A percentile compares a stretch with the other conserved stretches of the same genome.
phyloP scores from a whole-genome alignment of 2,329 filamentous ascomycete species.

The Botrytis cinerea region DNA sequence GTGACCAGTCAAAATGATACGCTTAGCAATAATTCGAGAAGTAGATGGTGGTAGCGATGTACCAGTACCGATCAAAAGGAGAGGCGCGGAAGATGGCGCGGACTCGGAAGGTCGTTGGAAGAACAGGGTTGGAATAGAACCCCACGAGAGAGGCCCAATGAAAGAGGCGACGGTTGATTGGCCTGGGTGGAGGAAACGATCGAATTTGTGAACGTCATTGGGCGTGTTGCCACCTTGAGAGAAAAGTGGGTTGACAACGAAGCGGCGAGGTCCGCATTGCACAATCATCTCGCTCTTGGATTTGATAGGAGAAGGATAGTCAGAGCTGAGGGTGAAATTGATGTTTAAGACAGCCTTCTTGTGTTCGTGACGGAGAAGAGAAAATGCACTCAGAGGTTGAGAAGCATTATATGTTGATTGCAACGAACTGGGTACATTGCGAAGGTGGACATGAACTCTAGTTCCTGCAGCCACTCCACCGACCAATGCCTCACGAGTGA shows the following conservation, averaged over 20 bases:
- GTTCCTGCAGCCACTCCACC: conserved; percentile 85
- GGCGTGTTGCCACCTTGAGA: conserved; percentile 86
- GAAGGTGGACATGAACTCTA: conserved; percentile 77
- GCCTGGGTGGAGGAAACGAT: conserved; percentile 87
- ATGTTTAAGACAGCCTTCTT: conserved; percentile 90
- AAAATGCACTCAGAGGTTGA: conserved; percentile 74
- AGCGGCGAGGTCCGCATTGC: conserved; percentile 84
- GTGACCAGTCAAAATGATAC: conserved; percentile 90
- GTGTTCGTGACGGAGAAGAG: conserved; percentile 89
- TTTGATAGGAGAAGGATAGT: conserved; percentile 75
- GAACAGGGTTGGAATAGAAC: conserved; percentile 84
- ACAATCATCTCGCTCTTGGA: conserved; percentile 90
- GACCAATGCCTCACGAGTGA: conserved; percentile 79
- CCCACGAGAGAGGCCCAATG: conserved; percentile 89
- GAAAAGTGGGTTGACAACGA: conserved; percentile 87
- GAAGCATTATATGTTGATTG: conserved; percentile 55
- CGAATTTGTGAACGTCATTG: conserved; percentile 97
- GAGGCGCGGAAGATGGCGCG: conserved; percentile 50
- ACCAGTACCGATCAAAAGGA: conserved; percentile 81
- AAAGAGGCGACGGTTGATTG: conserved; percentile 87
- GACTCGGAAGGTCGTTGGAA: conserved; percentile 63
- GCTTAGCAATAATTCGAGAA: conserved; percentile 85
- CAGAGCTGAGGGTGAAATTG: conserved; percentile 81
- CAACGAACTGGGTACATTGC: conserved; percentile 56
- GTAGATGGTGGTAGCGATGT: conserved; percentile 78